Base-by-base conservation (phyloP, 1,139 yeast genomes). In the Nadsonia starkeyi-henricii region DNA sequence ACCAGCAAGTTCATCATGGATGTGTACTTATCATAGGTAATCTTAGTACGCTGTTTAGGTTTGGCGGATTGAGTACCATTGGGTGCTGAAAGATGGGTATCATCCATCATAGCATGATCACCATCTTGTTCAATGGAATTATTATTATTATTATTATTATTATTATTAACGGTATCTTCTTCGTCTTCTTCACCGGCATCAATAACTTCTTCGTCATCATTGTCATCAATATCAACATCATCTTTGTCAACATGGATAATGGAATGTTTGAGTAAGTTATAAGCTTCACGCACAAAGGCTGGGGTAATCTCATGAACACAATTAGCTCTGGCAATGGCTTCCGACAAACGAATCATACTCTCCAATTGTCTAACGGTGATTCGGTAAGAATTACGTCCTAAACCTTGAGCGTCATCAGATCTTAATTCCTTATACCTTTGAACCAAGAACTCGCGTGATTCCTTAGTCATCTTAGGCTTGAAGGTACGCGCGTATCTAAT, bases 341-440 rank as follows among this genome's bases (percentile, higher is more conserved):
- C 99, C 9, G 93, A 81, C 54, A 91, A 73, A 62, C 99, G 77
- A 55, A 91, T 82, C 88, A 91, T 78, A 28, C 71, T 85, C 67
- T 91, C 99, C 58, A 91, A 73, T 64, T 91, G 99, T 70, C 99
- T 82, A 39, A 93, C 98, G 0, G 98, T 91, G 58, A 91, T 91
- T 65, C 98, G 74, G 65, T 91, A 91, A 50, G 95, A 83, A 51
- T 69, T 67, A 59, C 93, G 74, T 12, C 95, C 94, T 53, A 83
- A 71, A 1, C 96, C 96, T 64, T 85, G 95, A 1, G 96, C 88
- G 64, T 91, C 98, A 61, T 86, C 94, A 44, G 78, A 78, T 65
- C 99, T 76, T 54, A 93, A 74, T 57, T 85, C 95, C 62, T 85
- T 86, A 67, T 91, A 91, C 58, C 84, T 77, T 45, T 79, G 73